These are phyloP conservation scores for Metschnikowia sp. DNA, from an alignment of 805 yeast genomes.

Conservation along the genomic window DNA sequence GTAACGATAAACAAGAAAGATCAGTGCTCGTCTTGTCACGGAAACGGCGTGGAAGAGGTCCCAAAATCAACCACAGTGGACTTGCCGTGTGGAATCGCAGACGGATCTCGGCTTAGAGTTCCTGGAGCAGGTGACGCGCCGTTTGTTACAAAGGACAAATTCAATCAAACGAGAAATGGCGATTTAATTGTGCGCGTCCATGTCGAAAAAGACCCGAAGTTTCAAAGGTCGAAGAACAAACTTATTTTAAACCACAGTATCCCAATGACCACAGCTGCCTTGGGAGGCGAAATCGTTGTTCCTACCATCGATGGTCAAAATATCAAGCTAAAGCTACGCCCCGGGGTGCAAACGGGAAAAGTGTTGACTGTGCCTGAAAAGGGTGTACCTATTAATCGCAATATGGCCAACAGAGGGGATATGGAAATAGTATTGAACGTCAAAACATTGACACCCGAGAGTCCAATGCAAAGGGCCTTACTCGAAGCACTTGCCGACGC, in stretches of 20 bases:
- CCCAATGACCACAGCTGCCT: slow-evolving; percentile 92
- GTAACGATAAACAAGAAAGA: slow-evolving; percentile 65
- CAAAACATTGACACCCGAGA: slow-evolving; percentile 67
- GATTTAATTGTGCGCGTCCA: slow-evolving; percentile 81
- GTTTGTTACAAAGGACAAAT: slow-evolving; percentile 63
- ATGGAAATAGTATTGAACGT: slow-evolving; percentile 73
- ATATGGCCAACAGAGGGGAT: slow-evolving; percentile 66
- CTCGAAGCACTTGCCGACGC: slow-evolving; percentile 95
- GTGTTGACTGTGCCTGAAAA: slow-evolving; percentile 73
- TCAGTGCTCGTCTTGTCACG: slow-evolving; percentile 78
- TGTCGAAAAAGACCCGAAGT: slow-evolving; percentile 70
- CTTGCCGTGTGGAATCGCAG: slow-evolving; percentile 83
- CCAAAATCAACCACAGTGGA: slow-evolving; percentile 74
- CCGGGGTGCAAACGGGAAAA: slow-evolving; percentile 80
- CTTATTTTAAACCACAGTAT: slow-evolving; percentile 64
- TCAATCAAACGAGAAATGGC: slow-evolving; percentile 70
- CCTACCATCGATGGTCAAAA: slow-evolving; percentile 84
- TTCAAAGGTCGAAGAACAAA: slow-evolving; percentile 64
- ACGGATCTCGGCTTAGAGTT: slow-evolving; percentile 81
- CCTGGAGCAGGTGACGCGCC: slow-evolving; percentile 93
- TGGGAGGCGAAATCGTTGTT: slow-evolving; percentile 88
- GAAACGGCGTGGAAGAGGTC: slow-evolving; percentile 76
- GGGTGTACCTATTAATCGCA: slow-evolving; percentile 73
- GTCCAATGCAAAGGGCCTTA: slow-evolving; percentile 81
- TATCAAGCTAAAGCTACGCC: slow-evolving; percentile 73